These are phyloP conservation scores for Theobroma cacao DNA, from an alignment of 345 rosid genomes.

Conservation along the genomic window DNA sequence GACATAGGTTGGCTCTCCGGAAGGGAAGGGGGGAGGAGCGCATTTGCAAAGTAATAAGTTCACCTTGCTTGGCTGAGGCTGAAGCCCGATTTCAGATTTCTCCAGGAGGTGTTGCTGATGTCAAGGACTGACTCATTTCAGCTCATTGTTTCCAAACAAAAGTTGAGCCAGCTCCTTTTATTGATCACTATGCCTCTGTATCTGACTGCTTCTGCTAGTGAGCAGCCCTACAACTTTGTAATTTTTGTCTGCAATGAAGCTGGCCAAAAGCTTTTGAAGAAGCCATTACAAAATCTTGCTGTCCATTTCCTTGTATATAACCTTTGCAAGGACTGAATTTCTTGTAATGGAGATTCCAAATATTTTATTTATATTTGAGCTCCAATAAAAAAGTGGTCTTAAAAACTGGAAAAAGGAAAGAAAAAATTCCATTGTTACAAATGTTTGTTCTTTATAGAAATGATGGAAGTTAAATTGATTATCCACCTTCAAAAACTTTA, in stretches of 20 bases:
- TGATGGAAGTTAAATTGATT: neutral
- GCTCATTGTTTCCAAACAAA: neutral
- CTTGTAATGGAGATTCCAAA: neutral
- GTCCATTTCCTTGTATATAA: neutral
- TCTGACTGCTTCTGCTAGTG: neutral
- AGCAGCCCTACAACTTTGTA: neutral
- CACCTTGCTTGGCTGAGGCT: conserved; percentile 90
- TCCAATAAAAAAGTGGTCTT: neutral
- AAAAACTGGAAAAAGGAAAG: neutral
- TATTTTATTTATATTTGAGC: neutral
- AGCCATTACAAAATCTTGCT: neutral
- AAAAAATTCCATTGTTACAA: no score
- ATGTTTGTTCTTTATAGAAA: no score
- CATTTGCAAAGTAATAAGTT: conserved; percentile 95
- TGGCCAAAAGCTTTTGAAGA: neutral
- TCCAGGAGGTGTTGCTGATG: conserved; percentile 80
- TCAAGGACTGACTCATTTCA: neutral
- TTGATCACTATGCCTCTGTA: neutral
- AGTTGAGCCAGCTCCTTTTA: neutral
- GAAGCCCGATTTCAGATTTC: conserved; percentile 93
- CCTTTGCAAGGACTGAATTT: neutral
- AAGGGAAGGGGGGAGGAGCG: conserved; percentile 98
- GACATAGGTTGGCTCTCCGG: conserved; percentile 69
- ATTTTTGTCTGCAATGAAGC: neutral
- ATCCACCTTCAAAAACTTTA: neutral